These are phyloP conservation scores for Periconia sp. DNA, from an alignment of 2,329 filamentous ascomycete species.

Conservation along the genomic window DNA sequence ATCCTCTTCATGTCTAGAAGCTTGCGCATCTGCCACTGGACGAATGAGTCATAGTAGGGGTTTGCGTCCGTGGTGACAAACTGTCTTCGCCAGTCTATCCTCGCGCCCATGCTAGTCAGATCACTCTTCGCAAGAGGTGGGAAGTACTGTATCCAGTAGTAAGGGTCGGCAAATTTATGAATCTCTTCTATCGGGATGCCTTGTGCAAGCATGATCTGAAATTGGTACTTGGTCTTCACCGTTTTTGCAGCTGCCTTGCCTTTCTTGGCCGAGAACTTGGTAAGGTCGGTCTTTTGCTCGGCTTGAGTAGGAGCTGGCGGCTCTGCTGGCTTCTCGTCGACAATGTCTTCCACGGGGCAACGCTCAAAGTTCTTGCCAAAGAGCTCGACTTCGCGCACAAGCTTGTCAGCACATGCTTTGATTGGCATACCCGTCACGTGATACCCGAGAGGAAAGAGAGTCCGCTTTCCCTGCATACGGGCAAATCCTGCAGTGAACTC, in stretches of 20 bases:
- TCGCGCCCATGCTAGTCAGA: conserved; percentile 80
- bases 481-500: conserved; percentile 89
- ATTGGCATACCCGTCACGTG: conserved; percentile 95
- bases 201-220: conserved; percentile 91
- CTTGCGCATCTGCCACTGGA: conserved; percentile 96
- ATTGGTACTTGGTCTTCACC: conserved; percentile 93
- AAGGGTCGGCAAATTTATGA: conserved; percentile 89
- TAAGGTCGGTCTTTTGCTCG: conserved; percentile 76
- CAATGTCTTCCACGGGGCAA: conserved; percentile 57
- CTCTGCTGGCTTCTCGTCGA: conserved; percentile 57
- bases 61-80: conserved; percentile 97
- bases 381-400: conserved; percentile 84
- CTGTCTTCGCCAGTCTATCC: conserved; percentile 91
- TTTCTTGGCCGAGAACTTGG: conserved; percentile 84
- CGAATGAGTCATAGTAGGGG: conserved; percentile 94
- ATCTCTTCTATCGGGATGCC: conserved; percentile 89
- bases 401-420: conserved; percentile 95
- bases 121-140: conserved; percentile 81
- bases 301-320: conserved; percentile 67
- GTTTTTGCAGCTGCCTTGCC: conserved; percentile 86
- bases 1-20: conserved; percentile 90
- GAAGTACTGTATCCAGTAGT: conserved; percentile 91
- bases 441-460: conserved; percentile 90
- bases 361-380: conserved; percentile 87
- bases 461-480: conserved; percentile 86